Base-by-base conservation (phyloP, 805 yeast genomes). In the Metschnikowia kunwiensis region DNA sequence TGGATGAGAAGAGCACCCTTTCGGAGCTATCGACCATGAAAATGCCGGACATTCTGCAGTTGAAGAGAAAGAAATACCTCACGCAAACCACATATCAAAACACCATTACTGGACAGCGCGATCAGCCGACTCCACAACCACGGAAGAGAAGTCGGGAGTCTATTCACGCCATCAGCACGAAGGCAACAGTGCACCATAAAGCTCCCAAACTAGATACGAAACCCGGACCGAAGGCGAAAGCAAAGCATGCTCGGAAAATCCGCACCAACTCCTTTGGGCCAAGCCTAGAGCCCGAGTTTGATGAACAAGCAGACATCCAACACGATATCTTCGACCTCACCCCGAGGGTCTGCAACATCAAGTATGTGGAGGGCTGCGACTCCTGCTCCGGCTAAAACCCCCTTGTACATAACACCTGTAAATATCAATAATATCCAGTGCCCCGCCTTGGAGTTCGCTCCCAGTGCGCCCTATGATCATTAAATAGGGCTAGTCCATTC, bases 321-420 rank as follows among this genome's bases (percentile, higher is more conserved):
- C 50, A 53, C 41, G 53, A 58, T 43, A 66, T 66, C 20, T 59
- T 57, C 40, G 70, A 64, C 40, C 45, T 54, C 8, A 61, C 63
- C 3, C 60, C 68, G 1, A 39, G 61, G 29, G 53, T 59, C 7
- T 66, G 72, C 47, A 50, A 53, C 22, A 49, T 58, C 19, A 45
- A 50, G 9, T 54, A 57, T 29, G 33, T 44, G n/a, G 51, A 41
- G 29, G 31, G 38, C 15, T 54, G 59, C 32, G 48, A 54, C 13
- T 42, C 55, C 5, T 54, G 59, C 39, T 54, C 59, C n/a, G 59
- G 56, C 3, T 25, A 17, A 14, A 21, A 5, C 14, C n/a, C 14
- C 15, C 32, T 19, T 44, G 40, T 37, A 36, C 17, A 33, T 42
- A 36, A 10, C n/a, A 15, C 35, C 20, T 41, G 43, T 37, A 36